Conservation (phyloP, 108 stramenopile species). For the Pseudonitzschia pungens region DNA sequence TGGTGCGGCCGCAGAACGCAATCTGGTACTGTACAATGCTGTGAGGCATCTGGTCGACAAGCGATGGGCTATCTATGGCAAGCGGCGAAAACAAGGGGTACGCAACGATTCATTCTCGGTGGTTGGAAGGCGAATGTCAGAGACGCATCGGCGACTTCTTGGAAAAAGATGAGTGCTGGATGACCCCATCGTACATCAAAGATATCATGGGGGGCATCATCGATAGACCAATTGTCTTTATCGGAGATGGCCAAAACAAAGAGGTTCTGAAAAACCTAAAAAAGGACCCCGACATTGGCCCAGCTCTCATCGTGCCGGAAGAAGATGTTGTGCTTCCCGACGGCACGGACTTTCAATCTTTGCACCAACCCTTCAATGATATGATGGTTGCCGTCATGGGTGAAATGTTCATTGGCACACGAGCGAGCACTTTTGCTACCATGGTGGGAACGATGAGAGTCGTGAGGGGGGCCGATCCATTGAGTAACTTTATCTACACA, state of each 20-base stretch:
- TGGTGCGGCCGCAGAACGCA: slow-evolving; percentile 18
- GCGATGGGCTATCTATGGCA: background rate
- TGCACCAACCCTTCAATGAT: background rate
- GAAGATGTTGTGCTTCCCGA: background rate
- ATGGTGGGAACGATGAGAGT: background rate
- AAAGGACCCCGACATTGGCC: slow-evolving; percentile 8
- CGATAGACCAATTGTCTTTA: slow-evolving; percentile 2
- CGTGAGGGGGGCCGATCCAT: background rate
- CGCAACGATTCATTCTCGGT: background rate
- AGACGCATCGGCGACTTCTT: background rate
- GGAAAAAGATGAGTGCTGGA: slow-evolving; percentile 13
- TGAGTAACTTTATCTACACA: background rate
- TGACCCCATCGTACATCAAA: slow-evolving; percentile 17
- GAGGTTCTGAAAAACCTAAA: slow-evolving; percentile 1
- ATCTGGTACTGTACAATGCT: slow-evolving; percentile 19
- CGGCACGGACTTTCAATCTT: background rate
- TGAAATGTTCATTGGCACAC: slow-evolving; percentile 14
- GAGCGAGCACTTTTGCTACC: slow-evolving; percentile 4
- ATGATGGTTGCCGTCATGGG: background rate
- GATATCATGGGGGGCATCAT: background rate
- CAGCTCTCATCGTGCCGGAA: background rate
- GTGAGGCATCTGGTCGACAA: background rate
- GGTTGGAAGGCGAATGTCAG: slow-evolving; percentile 12
- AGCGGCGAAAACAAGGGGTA: background rate
- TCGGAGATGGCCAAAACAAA: slow-evolving; percentile 11